These are phyloP conservation scores for Camellia oleifera DNA, from an alignment of 179 eudicot genomes.

Conservation along the genomic window DNA sequence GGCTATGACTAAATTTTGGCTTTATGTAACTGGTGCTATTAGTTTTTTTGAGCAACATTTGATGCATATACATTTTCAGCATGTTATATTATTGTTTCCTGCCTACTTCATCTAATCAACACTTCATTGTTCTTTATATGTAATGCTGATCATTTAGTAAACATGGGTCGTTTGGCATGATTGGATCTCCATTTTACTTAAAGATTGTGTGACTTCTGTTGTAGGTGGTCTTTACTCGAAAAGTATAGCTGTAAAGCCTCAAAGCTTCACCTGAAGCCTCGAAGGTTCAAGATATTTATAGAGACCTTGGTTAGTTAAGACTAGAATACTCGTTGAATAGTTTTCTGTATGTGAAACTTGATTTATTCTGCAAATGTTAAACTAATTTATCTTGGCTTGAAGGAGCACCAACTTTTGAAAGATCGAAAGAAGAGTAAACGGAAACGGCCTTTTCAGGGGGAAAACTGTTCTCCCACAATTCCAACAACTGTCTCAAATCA, in stretches of 20 bases:
- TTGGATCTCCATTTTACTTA: background rate
- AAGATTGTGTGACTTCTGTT: constrained; percentile 10
- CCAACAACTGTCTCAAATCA: constrained; percentile 45
- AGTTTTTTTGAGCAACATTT: background rate
- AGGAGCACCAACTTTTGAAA: constrained; percentile 90
- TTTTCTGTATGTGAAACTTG: constrained; percentile 7
- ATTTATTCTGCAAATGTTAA: constrained; percentile 17
- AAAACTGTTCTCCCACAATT: constrained; percentile 42
- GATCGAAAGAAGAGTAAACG: constrained; percentile 73
- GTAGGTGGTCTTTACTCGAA: constrained; percentile 96
- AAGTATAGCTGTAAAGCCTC: constrained; percentile 97
- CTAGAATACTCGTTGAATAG: background rate
- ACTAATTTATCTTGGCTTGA: constrained; percentile 28
- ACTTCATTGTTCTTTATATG: background rate
- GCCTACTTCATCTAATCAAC: background rate
- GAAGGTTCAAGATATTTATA: constrained; percentile 81
- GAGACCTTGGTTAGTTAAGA: constrained; percentile 84
- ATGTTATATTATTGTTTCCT: background rate
- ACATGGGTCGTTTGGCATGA: background rate
- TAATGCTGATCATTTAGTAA: background rate
- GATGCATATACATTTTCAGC: constrained; percentile 4
- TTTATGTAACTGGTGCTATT: background rate
- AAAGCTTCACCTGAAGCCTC: constrained; percentile 96
- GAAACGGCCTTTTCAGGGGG: constrained; percentile 59
- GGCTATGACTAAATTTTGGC: background rate